Percentiles rank a stretch among this genome's conserved stretches.
Evolutionary conservation across 305 asterid genomes (phyloP).

Genomic region (Nicotiana rustica): DNA sequence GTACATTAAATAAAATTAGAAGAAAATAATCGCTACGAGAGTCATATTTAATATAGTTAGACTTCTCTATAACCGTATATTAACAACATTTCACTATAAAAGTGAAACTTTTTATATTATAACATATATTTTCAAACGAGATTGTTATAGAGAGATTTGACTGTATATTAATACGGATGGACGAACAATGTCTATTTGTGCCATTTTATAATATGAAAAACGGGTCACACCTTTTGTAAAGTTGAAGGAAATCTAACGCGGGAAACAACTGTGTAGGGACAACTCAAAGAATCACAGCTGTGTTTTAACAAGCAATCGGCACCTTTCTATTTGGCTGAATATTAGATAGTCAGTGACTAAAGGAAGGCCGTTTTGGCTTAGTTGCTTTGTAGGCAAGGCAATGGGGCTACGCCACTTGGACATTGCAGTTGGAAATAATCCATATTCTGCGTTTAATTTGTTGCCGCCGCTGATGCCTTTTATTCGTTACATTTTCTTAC

Average conservation of each 20-base stretch:
- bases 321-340: constrained; percentile 8
- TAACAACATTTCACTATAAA: too few relatives aligned
- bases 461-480: constrained; percentile 1
- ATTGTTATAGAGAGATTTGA: too few relatives aligned
- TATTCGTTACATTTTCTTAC: neutral
- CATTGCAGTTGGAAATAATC: constrained; percentile 16
- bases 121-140: too few relatives aligned
- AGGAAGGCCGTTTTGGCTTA: constrained; percentile 6
- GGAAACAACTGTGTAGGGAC: constrained; percentile 30
- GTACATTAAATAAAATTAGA: neutral
- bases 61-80: too few relatives aligned
- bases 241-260: constrained; percentile 28
- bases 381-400: constrained; percentile 16
- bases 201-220: neutral
- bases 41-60: neutral
- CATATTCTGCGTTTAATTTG: constrained; percentile 24
- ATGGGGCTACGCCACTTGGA: constrained; percentile 9
- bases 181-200: neutral
- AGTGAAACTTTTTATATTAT: too few relatives aligned
- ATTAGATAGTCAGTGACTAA: neutral
- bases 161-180: neutral
- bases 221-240: constrained; percentile 22
- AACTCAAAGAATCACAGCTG: constrained; percentile 10
- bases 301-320: neutral
- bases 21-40: neutral